These are phyloP conservation scores for Maudiozyma humilis DNA, from an alignment of 1,139 yeast genomes.

Conservation along the genomic window DNA sequence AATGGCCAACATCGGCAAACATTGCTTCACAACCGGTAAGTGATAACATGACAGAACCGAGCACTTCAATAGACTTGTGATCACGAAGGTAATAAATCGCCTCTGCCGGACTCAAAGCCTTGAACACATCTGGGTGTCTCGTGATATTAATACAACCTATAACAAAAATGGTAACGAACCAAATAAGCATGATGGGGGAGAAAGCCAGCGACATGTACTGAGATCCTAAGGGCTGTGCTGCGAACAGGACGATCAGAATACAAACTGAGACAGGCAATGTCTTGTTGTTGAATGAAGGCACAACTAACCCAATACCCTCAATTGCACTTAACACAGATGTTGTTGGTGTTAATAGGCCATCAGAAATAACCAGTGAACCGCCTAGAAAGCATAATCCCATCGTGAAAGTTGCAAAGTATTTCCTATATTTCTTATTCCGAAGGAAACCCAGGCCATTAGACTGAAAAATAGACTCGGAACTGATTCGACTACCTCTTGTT, in stretches of 20 bases:
- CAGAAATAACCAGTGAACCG: constrained; percentile 2
- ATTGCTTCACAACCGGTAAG: constrained; percentile 3
- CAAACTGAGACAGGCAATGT: constrained; percentile 1
- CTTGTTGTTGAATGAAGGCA: constrained; percentile 1
- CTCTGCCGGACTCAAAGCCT: constrained; percentile 2
- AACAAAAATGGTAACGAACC: constrained; percentile 1
- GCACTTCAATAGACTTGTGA: background rate
- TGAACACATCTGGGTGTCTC: constrained; percentile 1
- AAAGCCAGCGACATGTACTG: constrained; percentile 2
- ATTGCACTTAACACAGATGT: constrained; percentile 2
- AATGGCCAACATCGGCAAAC: constrained; percentile 4
- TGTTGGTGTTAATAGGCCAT: constrained; percentile 3
- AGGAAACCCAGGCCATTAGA: background rate
- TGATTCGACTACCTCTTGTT: constrained; percentile 2
- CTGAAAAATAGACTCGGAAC: background rate
- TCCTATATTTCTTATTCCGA: constrained; percentile 1
- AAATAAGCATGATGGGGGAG: background rate
- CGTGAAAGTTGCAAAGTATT: constrained; percentile 1
- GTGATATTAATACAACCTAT: constrained; percentile 3
- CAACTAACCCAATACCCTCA: constrained; percentile 3
- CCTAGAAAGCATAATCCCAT: constrained; percentile 1
- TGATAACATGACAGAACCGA: constrained; percentile 1
- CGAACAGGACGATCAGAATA: background rate
- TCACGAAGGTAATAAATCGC: constrained; percentile 1
- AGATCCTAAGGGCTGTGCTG: constrained; percentile 1